Evolutionary conservation across 139 green algal species (phyloP).

Genomic region (Chlamydomonas asymmetrica): DNA sequence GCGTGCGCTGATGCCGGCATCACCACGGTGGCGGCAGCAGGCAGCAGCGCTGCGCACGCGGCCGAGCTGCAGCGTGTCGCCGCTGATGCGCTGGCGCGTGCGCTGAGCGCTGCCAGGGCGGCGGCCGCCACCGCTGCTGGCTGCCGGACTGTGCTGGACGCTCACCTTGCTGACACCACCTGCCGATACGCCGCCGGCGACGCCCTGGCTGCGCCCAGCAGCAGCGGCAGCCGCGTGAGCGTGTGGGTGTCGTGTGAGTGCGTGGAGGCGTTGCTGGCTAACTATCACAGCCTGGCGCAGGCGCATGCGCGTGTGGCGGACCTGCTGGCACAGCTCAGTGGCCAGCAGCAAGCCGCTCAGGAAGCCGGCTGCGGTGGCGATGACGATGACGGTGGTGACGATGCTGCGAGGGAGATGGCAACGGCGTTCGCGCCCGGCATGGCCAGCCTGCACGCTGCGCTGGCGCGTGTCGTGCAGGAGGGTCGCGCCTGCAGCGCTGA

Average conservation of each 20-base stretch:
- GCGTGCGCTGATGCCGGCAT: slow-evolving; percentile 16
- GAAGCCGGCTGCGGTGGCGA: slow-evolving; percentile 10
- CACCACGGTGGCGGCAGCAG: neutral
- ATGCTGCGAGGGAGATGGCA: neutral
- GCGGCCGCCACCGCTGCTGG: neutral
- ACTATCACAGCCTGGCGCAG: slow-evolving; percentile 14
- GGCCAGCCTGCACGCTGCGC: slow-evolving; percentile 21
- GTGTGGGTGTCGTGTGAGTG: neutral
- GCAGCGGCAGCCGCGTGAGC: neutral
- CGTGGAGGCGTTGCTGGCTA: neutral
- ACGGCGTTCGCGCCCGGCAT: slow-evolving; percentile 38
- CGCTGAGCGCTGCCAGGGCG: neutral
- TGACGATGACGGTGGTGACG: neutral
- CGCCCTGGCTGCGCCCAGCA: neutral
- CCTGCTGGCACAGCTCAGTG: no score
- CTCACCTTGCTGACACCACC: neutral
- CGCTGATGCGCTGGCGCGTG: neutral
- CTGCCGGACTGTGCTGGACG: slow-evolving; percentile 20
- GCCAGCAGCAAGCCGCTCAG: no score
- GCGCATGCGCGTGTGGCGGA: slow-evolving; percentile 5
- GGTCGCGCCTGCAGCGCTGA: slow-evolving; percentile 24
- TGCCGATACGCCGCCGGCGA: neutral
- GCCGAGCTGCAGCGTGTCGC: neutral
- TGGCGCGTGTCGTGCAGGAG: no score
- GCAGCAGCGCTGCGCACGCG: no score